Evolutionary conservation across 1,284 basidiomycete species (phyloP), one percentile per base, ranked within the genome.

Genomic region (Ustilago nuda): DNA sequence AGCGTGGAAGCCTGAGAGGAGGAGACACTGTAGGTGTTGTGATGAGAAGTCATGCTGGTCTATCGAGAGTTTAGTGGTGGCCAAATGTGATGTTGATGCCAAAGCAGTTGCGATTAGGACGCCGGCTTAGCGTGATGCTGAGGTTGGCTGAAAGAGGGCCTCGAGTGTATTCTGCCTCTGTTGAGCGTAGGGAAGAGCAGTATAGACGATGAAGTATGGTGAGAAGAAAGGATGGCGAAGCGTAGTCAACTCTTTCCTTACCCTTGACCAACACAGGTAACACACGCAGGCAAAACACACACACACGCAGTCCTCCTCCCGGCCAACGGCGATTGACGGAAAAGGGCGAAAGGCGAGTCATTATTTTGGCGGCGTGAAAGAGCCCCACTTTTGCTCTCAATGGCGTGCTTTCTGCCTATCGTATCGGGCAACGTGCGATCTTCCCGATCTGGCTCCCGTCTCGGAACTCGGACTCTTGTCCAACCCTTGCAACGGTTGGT

Each of bases 1-100:
- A 77, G 48, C n/a, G 75, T 77, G 17, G 75, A 77, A 8, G 75
- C 71, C 53, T 60, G 57, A 32, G 74, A 76, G 17, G 75, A 77
- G 15, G 75, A 23, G 39, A 70, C 63, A 48, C 75, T 77, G 57
- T 53, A 59, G 12, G 63, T 37, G 62, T 48, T 62, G 23, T 56
- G 57, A 48, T 55, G 56, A 54, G 53, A 27, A 46, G 74, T 67
- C 75, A 77, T 71, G 48, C 11, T 50, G 48, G 30, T 12, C 11
- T 48, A 41, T 7, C 8, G 9, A 5, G 15, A 43, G 41, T 27
- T 27, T 27, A 27, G 23, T 27, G 23, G 23, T 33, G n/a, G 51
- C 23, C 15, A 9, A n/a, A 36, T 50, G 46, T 13, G 48, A 11
- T 51, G n/a, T 13, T 41, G 56, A 19, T 53, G 45, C 36, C 27